Conservation (phyloP, 1,284 basidiomycete species). For the Ceratobasidium sp. region DNA sequence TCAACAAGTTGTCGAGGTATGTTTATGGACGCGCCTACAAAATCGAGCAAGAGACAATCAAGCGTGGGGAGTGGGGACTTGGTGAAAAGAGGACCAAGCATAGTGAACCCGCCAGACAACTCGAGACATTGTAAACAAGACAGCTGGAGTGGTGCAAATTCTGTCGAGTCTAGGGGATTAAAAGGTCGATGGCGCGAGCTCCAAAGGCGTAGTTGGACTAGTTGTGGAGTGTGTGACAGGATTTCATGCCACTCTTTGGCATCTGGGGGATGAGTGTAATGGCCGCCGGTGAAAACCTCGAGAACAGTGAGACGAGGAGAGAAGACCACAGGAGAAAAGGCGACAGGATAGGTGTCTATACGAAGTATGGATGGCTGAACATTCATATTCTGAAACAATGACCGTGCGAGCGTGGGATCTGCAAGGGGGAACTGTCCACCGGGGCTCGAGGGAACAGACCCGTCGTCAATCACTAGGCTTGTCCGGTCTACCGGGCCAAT, state of each 20-base stretch:
- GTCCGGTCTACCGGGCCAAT: neutral
- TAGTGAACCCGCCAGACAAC: conserved; percentile 2
- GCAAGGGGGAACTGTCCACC: neutral
- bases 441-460: neutral
- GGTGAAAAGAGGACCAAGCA: neutral
- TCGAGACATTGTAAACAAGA: neutral
- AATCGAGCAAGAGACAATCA: neutral
- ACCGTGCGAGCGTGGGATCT: neutral
- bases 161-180: neutral
- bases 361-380: conserved; percentile 13
- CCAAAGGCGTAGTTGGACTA: conserved; percentile 1
- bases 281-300: neutral
- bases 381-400: conserved; percentile 1
- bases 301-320: conserved; percentile 11
- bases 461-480: conserved; percentile 1
- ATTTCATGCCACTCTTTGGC: conserved; percentile 2
- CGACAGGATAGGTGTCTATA: conserved; percentile 8
- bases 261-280: neutral
- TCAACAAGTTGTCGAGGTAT: neutral
- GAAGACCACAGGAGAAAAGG: neutral
- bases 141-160: neutral
- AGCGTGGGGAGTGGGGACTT: neutral
- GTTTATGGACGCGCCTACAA: neutral
- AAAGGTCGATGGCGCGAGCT: neutral
- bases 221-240: conserved; percentile 1